These are phyloP conservation scores for Pelargonium exstipulatum DNA, from an alignment of 441 rosid genomes.

Conservation along the genomic window DNA sequence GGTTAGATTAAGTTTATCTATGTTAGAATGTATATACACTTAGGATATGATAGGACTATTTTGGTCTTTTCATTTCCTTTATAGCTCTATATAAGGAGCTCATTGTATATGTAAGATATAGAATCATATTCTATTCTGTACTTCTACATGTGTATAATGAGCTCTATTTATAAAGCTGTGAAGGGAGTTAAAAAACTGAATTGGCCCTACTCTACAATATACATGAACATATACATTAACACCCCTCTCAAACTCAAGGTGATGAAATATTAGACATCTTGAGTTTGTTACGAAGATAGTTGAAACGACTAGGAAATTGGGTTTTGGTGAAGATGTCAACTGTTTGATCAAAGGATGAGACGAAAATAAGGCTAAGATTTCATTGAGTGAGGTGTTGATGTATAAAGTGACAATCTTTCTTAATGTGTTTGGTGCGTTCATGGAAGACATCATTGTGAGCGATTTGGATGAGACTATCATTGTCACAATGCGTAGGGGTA, in stretches of 20 bases:
- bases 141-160: no score
- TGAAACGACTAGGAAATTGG: no score
- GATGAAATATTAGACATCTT: neutral
- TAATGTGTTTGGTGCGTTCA: neutral
- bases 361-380: neutral
- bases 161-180: no score
- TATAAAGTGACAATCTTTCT: conserved; percentile 5
- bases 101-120: no score
- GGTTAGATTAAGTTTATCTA: neutral
- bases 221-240: no score
- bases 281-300: neutral
- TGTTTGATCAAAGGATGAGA: neutral
- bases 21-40: neutral
- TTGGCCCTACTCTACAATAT: no score
- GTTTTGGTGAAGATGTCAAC: neutral
- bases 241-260: neutral
- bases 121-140: no score
- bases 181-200: no score
- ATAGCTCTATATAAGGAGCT: no score
- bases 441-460: neutral
- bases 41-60: no score
- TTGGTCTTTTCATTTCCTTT: no score
- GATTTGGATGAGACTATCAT: neutral
- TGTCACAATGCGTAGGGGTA: neutral
- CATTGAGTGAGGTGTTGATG: neutral